Percentiles rank a stretch among this genome's conserved stretches.
Conservation (phyloP, 2,329 filamentous ascomycete species). For the Dothidotthia symphoricarpi region DNA sequence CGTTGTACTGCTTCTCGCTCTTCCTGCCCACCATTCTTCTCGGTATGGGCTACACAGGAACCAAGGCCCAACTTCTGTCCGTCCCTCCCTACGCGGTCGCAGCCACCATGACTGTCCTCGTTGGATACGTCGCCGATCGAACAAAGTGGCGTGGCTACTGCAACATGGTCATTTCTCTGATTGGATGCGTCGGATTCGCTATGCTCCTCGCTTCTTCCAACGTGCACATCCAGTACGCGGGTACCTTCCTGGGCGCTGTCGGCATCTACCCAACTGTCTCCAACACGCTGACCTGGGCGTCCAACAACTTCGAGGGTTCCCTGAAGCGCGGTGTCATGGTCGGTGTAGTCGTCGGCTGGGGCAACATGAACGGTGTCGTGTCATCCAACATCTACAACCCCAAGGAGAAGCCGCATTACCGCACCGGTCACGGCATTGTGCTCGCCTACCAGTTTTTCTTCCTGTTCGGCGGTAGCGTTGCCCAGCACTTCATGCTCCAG, state of each 20-base stretch:
- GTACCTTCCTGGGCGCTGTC: constrained; percentile 77
- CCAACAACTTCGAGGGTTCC: constrained; percentile 89
- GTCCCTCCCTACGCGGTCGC: constrained; percentile 75
- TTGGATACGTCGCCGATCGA: constrained; percentile 75
- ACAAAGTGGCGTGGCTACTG: constrained; percentile 71
- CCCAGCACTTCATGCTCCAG: constrained; percentile 62
- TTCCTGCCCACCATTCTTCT: constrained; percentile 51
- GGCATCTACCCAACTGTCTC: constrained; percentile 87
- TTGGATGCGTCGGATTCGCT: constrained; percentile 75
- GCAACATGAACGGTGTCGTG: constrained; percentile 86
- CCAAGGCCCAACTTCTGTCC: constrained; percentile 67
- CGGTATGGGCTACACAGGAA: constrained; percentile 54
- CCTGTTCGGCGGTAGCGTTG: constrained; percentile 66
- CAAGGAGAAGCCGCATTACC: constrained; percentile 63
- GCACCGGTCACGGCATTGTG: constrained; percentile 71
- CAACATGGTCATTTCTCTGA: constrained; percentile 69
- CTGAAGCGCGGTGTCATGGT: constrained; percentile 89
- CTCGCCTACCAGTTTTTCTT: constrained; percentile 71
- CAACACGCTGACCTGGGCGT: constrained; percentile 84
- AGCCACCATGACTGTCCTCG: constrained; percentile 63
- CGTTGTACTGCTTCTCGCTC: constrained; percentile 38
- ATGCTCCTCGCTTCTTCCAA: constrained; percentile 70
- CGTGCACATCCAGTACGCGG: constrained; percentile 73
- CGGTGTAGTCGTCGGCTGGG: constrained; percentile 86
- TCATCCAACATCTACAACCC: constrained; percentile 73